phyloP scores from a whole-genome alignment of 192 early-diverging fungal species.

The Ambispora gerdemannii region DNA sequence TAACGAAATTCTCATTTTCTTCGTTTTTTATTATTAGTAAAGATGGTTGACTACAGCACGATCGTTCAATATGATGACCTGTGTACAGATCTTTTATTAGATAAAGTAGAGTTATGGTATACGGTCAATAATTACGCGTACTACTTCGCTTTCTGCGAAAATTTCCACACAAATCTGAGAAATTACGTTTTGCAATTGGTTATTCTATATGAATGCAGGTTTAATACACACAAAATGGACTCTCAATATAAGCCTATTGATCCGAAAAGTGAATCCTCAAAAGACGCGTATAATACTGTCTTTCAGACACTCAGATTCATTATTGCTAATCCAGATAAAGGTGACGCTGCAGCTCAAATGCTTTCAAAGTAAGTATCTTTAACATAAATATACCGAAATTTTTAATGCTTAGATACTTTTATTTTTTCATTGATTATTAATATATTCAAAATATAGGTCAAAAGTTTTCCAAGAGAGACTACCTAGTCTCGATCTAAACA shows the following conservation, averaged over 20 bases:
- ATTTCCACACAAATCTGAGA: conserved; percentile 41
- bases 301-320: background rate
- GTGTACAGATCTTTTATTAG: conserved; percentile 47
- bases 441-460: too few relatives aligned
- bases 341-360: background rate
- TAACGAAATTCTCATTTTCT: too few relatives aligned
- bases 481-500: background rate
- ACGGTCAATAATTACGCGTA: conserved; percentile 30
- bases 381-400: too few relatives aligned
- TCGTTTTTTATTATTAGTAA: too few relatives aligned
- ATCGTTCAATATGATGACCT: conserved; percentile 41
- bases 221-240: background rate
- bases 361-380: background rate
- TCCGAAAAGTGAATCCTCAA: background rate
- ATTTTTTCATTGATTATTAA: too few relatives aligned
- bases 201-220: too few relatives aligned
- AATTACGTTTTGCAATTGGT: too few relatives aligned
- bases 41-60: background rate
- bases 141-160: conserved; percentile 47
- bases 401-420: too few relatives aligned
- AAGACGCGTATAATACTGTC: background rate
- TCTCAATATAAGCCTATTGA: background rate
- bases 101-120: conserved; percentile 50
- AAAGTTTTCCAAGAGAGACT: background rate
- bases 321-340: background rate